Evolutionary conservation across 164 flowering plant genomes (phyloP), one percentile per base, ranked within the genome.

Genomic region (Paratinospora sagittata): DNA sequence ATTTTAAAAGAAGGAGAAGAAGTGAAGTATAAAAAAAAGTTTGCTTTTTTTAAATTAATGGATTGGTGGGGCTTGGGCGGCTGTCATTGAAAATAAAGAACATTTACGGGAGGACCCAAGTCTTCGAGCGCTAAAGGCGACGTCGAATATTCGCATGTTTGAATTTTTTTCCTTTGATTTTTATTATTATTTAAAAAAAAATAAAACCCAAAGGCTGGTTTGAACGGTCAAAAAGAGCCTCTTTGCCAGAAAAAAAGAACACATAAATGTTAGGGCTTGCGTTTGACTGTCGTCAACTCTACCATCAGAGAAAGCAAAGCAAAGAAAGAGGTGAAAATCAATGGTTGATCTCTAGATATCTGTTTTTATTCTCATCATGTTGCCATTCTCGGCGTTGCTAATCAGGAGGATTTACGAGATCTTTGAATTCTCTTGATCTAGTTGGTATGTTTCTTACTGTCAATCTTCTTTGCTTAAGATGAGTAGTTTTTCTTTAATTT

Each of bases 201-300:
- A 71, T n/a, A n/a, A n/a, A n/a, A n/a, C n/a, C 27, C 27, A 33
- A 71, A 72, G 27, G 63, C 34, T 5, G 47, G 36, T 65, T 72
- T 65, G 74, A 72, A 65, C 63, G 74, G 74, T 72, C 74, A 72
- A 72, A 57, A 72, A 64, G 62, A 60, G 27, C 36, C 24, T 37
- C 65, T 71, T 63, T 24, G 55, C 65, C 8, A 47, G 73, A 64
- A 16, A 41, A 47, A 30, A 63, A n/a, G 24, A 49, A 71, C 13
- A 47, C 24, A 16, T 65, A 69, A 8, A 21, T 58, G 65, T 37
- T 69, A 58, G 72, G 72, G 65, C 65, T 69, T 55, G 14, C 13
- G 33, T 69, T 69, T 60, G 39, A 63, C 72, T 58, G 27, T 58
- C 12, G 30, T 12, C 63, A 34, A 68, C 2, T 16, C 62, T 30